A percentile compares a stretch with the other conserved stretches of the same genome.
Evolutionary conservation across 2,329 filamentous ascomycete genomes (phyloP).

Genomic region (Thelonectria olida): DNA sequence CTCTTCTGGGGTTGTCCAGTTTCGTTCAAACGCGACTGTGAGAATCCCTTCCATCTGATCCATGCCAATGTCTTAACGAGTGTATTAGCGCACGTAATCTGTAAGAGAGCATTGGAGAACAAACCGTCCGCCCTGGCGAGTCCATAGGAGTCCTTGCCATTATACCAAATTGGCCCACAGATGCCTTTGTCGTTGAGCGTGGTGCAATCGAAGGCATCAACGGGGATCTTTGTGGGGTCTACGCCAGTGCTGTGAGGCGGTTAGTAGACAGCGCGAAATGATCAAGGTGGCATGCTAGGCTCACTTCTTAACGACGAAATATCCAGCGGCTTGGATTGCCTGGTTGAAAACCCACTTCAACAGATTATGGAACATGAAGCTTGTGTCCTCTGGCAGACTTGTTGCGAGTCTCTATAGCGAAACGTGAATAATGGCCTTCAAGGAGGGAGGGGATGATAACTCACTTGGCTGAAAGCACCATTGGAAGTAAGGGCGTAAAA

Average conservation of each 20-base stretch:
- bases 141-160: not conserved
- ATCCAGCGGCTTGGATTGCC: not conserved
- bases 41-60: not conserved
- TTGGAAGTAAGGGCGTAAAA: not conserved
- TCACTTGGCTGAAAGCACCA: not conserved
- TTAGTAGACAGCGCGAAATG: not conserved
- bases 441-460: too few relatives aligned
- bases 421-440: not conserved
- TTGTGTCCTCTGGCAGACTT: not conserved
- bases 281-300: not conserved
- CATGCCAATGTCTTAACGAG: not conserved
- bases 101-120: not conserved
- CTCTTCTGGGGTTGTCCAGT: not conserved
- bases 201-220: not conserved
- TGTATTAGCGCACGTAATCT: not conserved
- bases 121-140: not conserved
- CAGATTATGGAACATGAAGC: not conserved
- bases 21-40: not conserved
- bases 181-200: not conserved
- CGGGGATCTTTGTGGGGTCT: not conserved
- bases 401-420: not conserved
- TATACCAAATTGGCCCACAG: not conserved
- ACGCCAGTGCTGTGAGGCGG: not conserved
- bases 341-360: not conserved
- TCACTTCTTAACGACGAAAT: not conserved